These are phyloP conservation scores for Myrica gale DNA, from an alignment of 306 rosid species.

Conservation along the genomic window DNA sequence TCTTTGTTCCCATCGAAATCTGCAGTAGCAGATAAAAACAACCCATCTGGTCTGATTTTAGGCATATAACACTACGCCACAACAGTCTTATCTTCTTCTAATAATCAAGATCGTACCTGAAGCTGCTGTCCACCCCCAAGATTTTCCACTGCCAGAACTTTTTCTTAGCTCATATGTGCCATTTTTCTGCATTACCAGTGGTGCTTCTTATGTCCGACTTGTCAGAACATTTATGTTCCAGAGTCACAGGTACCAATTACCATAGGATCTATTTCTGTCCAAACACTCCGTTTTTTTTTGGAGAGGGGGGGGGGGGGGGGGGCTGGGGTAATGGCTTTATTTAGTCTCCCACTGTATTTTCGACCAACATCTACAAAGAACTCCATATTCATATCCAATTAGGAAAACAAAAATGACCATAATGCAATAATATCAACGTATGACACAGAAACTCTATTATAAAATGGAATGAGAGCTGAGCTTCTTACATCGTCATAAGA, in stretches of 20 bases:
- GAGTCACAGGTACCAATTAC: no score
- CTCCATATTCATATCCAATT: constrained; percentile 12
- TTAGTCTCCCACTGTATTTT: not conserved
- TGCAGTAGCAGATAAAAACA: not conserved
- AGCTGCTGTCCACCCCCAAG: not conserved
- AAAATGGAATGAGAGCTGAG: constrained; percentile 30
- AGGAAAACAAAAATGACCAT: constrained; percentile 5
- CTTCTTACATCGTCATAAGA: constrained; percentile 45
- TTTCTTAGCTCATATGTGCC: no score
- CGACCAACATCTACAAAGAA: not conserved
- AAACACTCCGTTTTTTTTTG: no score
- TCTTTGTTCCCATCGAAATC: not conserved
- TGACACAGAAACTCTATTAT: constrained; percentile 21
- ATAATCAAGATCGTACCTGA: not conserved
- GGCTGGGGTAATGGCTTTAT: no score
- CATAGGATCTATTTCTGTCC: no score
- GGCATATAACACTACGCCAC: not conserved
- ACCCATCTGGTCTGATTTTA: not conserved
- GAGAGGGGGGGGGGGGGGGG: no score
- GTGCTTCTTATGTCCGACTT: no score
- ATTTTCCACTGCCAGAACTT: not conserved
- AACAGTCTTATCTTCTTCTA: not conserved
- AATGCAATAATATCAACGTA: constrained; percentile 12
- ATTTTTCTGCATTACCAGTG: no score
- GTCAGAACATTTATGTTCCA: no score